phyloP scores from a whole-genome alignment of 345 rosid genomes.

The Atalantia buxifolia region DNA sequence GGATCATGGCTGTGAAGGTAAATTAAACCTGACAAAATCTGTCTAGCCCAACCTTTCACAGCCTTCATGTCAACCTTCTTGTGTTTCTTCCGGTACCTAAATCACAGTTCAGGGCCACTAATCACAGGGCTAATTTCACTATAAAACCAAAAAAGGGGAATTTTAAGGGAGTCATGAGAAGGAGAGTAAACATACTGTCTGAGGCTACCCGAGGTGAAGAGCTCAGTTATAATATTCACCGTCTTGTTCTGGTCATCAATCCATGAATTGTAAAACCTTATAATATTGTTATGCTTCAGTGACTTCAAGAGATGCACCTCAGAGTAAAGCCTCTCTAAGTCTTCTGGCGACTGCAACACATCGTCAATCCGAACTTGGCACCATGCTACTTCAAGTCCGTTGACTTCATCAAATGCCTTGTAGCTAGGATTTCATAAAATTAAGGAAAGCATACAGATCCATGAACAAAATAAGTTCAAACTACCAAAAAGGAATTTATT shows the following conservation, averaged over 20 bases:
- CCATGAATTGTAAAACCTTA: conserved; percentile 86
- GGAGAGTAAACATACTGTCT: conserved; percentile 64
- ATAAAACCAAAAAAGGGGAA: conserved; percentile 6
- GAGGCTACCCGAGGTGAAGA: conserved; percentile 92
- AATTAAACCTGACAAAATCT: conserved; percentile 72
- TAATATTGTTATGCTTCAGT: conserved; percentile 74
- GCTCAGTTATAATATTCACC: conserved; percentile 86
- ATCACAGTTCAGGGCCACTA: conserved; percentile 30
- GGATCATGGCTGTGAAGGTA: conserved; percentile 83
- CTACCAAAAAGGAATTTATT: background rate
- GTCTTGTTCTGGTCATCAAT: conserved; percentile 90
- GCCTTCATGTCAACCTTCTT: conserved; percentile 81
- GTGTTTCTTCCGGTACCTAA: conserved; percentile 88
- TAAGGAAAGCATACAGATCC: conserved; percentile 23
- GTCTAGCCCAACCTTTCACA: conserved; percentile 88
- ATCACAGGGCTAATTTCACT: conserved; percentile 24
- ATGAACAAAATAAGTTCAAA: conserved; percentile 3
- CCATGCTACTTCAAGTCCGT: conserved; percentile 99
- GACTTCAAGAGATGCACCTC: conserved; percentile 90
- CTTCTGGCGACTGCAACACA: conserved; percentile 82
- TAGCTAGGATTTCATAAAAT: conserved; percentile 47
- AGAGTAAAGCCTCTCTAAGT: conserved; percentile 80
- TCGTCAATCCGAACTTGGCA: conserved; percentile 88
- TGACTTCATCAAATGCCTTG: conserved; percentile 89
- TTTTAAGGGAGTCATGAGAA: background rate